These are phyloP conservation scores for Cyclospora cayetanensis DNA, from an alignment of 169 alveolate species.

Conservation along the genomic window DNA sequence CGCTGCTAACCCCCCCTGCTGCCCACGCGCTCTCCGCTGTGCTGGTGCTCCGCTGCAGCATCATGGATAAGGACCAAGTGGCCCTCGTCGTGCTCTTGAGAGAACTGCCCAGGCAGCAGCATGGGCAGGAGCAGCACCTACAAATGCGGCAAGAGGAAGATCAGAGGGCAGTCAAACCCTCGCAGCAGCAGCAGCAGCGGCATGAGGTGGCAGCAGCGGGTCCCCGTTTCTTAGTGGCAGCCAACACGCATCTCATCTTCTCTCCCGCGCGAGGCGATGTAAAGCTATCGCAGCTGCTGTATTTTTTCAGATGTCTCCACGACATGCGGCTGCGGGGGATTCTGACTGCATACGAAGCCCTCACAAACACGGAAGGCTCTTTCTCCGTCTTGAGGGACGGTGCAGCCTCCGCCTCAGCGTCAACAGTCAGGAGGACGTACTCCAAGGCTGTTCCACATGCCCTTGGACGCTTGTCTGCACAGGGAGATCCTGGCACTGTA, in stretches of 20 bases:
- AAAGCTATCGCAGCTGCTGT: conserved; percentile 44
- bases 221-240: conserved; percentile 16
- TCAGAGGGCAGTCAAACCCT: too few relatives aligned
- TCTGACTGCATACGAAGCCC: not conserved
- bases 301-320: not conserved
- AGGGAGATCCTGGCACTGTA: too few relatives aligned
- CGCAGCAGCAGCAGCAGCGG: too few relatives aligned
- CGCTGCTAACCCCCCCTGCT: not conserved
- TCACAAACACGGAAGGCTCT: not conserved
- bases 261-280: conserved; percentile 41
- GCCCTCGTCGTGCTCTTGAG: not conserved
- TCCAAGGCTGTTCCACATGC: too few relatives aligned
- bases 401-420: not conserved
- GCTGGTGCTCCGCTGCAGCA: not conserved
- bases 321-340: not conserved
- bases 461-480: too few relatives aligned
- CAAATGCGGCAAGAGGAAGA: too few relatives aligned
- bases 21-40: not conserved
- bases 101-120: too few relatives aligned
- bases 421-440: not conserved
- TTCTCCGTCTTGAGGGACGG: not conserved
- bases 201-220: too few relatives aligned
- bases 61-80: not conserved
- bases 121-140: too few relatives aligned
- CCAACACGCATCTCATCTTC: conserved; percentile 44